phyloP scores from a whole-genome alignment of 768 basidiomycete species.

The Clathrus columnatus region DNA sequence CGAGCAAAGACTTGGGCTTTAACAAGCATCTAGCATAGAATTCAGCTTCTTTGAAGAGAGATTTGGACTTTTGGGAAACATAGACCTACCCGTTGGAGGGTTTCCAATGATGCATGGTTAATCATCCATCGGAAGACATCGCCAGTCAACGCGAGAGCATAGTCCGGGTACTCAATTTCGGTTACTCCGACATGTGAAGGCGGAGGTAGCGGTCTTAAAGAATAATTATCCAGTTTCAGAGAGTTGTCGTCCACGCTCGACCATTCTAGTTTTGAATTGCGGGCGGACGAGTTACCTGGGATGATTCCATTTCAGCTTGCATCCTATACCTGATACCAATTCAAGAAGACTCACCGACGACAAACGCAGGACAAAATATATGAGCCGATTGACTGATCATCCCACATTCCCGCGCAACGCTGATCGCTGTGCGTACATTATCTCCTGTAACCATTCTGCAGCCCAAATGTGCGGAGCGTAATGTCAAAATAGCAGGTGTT shows the following conservation, averaged over 20 bases:
- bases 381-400: conserved; percentile 83
- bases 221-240: conserved; percentile 84
- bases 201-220: conserved; percentile 69
- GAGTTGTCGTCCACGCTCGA: conserved; percentile 79
- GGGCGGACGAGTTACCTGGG: conserved; percentile 23
- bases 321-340: too few species aligned
- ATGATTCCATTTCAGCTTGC: too few species aligned
- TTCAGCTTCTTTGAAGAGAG: not conserved
- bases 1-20: conserved; percentile 95
- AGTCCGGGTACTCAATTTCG: conserved; percentile 75
- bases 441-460: conserved; percentile 99
- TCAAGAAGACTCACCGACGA: conserved; percentile 46
- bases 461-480: conserved; percentile 83
- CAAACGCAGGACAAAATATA: conserved; percentile 78
- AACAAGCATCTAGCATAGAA: conserved; percentile 73
- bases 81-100: conserved; percentile 73
- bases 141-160: conserved; percentile 84
- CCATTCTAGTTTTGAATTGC: conserved; percentile 70
- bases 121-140: conserved; percentile 99
- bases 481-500: conserved; percentile 77
- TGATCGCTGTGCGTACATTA: conserved; percentile 92
- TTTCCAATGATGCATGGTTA: conserved; percentile 88
- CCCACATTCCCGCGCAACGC: conserved; percentile 90
- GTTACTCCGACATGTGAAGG: conserved; percentile 62
- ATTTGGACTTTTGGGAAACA: too few species aligned